A percentile compares a stretch with the other conserved stretches of the same genome.
Evolutionary conservation across 768 basidiomycete species (phyloP).

Genomic region (Mycena maculata): DNA sequence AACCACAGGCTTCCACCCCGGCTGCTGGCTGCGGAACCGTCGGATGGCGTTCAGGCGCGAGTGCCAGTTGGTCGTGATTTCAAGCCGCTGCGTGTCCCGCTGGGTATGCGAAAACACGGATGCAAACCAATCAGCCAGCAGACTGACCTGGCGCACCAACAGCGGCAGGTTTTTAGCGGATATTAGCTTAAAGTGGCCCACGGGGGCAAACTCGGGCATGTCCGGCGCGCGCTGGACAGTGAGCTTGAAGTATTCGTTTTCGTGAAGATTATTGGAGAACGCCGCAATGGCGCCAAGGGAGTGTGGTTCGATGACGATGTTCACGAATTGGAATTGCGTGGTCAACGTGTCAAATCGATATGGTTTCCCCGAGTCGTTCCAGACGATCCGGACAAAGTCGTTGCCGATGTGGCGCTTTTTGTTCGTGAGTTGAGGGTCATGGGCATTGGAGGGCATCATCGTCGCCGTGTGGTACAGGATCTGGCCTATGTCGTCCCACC

Average conservation of each 20-base stretch:
- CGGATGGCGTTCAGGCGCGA: conserved; percentile 82
- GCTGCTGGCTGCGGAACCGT: conserved; percentile 65
- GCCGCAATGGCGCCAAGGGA: conserved; percentile 86
- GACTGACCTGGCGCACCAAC: conserved; percentile 88
- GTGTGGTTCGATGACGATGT: conserved; percentile 96
- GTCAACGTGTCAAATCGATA: conserved; percentile 93
- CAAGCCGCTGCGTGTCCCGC: conserved; percentile 74
- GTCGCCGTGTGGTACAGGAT: conserved; percentile 96
- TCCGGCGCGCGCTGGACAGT: conserved; percentile 88
- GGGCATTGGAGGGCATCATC: conserved; percentile 87
- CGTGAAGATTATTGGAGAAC: conserved; percentile 84
- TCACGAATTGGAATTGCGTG: conserved; percentile 97
- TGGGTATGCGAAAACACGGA: conserved; percentile 83
- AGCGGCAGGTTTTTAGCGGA: conserved; percentile 88
- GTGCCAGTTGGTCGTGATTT: conserved; percentile 92
- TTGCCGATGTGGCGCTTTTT: conserved; percentile 99
- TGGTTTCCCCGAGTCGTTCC: conserved; percentile 94
- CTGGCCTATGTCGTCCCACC: conserved; percentile 99
- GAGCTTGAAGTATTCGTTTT: conserved; percentile 97
- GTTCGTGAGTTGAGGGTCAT: conserved; percentile 78
- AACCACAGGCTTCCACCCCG: conserved; percentile 33
- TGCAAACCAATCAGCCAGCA: conserved; percentile 92
- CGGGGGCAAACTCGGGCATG: conserved; percentile 94
- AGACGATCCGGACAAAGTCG: conserved; percentile 95
- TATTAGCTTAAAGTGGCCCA: conserved; percentile 95